Conservation (phyloP, 306 rosid genomes). For the Trifolium dubium region DNA sequence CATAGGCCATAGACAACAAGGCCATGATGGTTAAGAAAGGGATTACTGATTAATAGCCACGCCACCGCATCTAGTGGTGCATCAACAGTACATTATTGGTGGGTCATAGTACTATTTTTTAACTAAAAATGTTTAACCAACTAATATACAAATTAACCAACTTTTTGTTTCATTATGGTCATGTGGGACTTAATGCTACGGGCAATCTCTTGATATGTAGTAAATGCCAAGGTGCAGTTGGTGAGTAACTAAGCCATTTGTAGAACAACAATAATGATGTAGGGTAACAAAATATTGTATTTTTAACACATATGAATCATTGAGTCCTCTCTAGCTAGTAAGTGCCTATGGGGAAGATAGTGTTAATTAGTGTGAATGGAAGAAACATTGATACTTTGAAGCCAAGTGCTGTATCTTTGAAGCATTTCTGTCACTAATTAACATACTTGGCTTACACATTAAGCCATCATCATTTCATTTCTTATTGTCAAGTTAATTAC, state of each 20-base stretch:
- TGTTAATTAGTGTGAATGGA: constrained; percentile 41
- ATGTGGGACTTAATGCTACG: background rate
- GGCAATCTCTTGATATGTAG: constrained; percentile 5
- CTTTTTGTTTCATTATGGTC: constrained; percentile 34
- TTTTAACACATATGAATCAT: constrained; percentile 32
- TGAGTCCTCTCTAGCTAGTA: constrained; percentile 7
- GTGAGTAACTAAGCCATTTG: constrained; percentile 26
- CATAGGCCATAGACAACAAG: background rate
- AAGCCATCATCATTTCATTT: constrained; percentile 69
- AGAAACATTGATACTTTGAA: constrained; percentile 43
- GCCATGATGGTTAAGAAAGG: constrained; percentile 38
- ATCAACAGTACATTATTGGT: constrained; percentile 38
- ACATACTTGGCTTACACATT: constrained; percentile 69
- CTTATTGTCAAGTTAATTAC: background rate
- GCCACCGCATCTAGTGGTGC: constrained; percentile 21
- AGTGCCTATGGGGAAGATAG: constrained; percentile 29
- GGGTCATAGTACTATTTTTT: constrained; percentile 29
- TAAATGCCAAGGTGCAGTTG: constrained; percentile 43
- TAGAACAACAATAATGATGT: constrained; percentile 43
- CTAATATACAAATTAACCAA: constrained; percentile 7
- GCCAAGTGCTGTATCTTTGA: constrained; percentile 49
- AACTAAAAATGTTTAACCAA: constrained; percentile 15
- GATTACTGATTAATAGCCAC: constrained; percentile 42
- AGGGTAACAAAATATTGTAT: constrained; percentile 40
- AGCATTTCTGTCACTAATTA: constrained; percentile 49